Conservation (phyloP, 2,329 filamentous ascomycete genomes). For the Cytospora mali region DNA sequence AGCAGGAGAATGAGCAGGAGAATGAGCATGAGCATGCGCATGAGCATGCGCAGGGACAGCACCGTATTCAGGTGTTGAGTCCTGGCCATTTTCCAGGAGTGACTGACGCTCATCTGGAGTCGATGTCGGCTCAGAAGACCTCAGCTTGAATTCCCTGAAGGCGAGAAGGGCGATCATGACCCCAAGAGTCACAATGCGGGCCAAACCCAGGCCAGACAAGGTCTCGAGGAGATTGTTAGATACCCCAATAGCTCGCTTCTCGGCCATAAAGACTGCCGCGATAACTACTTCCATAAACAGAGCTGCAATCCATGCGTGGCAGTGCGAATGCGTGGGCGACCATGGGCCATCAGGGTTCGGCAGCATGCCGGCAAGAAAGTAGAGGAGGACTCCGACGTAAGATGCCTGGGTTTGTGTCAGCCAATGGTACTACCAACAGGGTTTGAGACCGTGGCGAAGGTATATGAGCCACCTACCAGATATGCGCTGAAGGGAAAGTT, state of each 20-base stretch:
- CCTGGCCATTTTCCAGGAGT: conserved; percentile 44
- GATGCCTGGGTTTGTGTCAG: conserved; percentile 37
- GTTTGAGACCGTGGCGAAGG: conserved; percentile 27
- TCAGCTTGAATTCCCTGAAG: conserved; percentile 39
- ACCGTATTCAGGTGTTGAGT: conserved; percentile 30
- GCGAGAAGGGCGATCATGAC: conserved; percentile 40
- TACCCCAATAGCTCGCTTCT: conserved; percentile 36
- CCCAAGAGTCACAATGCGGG: conserved; percentile 38
- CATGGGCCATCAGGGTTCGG: conserved; percentile 49
- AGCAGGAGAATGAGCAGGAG: too few species aligned
- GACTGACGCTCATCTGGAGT: conserved; percentile 42
- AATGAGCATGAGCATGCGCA: too few species aligned
- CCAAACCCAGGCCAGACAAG: conserved; percentile 38
- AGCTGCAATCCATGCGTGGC: conserved; percentile 42
- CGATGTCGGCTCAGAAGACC: conserved; percentile 34
- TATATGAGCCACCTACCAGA: conserved; percentile 31
- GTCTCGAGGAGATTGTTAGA: conserved; percentile 36
- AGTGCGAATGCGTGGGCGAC: conserved; percentile 42
- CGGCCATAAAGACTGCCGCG: conserved; percentile 38
- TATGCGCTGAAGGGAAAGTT: conserved; percentile 46
- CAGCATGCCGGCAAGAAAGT: conserved; percentile 45
- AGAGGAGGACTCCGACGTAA: conserved; percentile 45
- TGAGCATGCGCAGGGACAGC: background rate
- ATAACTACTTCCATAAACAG: conserved; percentile 42
- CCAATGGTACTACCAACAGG: background rate